Evolutionary conservation across 2,329 filamentous ascomycete species (phyloP), one percentile per base, ranked within the genome.

Genomic region (Trichoderma sp.): DNA sequence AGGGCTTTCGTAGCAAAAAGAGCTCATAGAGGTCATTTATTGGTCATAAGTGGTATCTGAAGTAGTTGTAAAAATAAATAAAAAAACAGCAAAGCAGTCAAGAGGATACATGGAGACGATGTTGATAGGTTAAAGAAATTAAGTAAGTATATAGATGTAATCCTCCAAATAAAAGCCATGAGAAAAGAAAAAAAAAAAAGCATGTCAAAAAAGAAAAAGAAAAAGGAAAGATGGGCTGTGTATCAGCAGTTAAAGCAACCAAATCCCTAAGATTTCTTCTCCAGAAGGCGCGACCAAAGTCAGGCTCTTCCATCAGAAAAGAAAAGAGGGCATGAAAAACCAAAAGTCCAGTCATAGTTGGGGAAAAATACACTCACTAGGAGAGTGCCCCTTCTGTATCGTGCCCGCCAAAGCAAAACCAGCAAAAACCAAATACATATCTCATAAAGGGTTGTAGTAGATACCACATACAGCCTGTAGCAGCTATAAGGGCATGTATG

Each of bases 11-110:
- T 14, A 69, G n/a, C 46, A 60, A 51, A 39, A 51, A 39, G 52
- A 59, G 39, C 10, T 52, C 43, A 56, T 63, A 39, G 26, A 52
- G 21, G 56, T 65, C 39, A 39, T 70, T 54, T 70, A 70, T 70
- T 68, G 64, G 55, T 68, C 66, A 59, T 60, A 61, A 68, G 49
- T 70, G 68, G 68, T 70, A 70, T 70, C 68, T 68, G 64, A 59
- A 58, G 30, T 52, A 37, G 7, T 58, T 58, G 59, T 26, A 59
- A 32, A 37, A 59, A 32, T n/a, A n/a, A n/a, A n/a, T n/a, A 37
- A 59, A 4, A 7, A 43, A 43, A 43, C 18, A 68, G 39, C 28
- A 68, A 43, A 59, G 55, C 55, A 26, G 43, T 51, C 34, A 43
- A 32, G 54, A 46, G 51, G 32, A 64, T 28, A 30, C 24, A 54